phyloP scores from a whole-genome alignment of 257 asterid species.

The Nicotiana tabacum region DNA sequence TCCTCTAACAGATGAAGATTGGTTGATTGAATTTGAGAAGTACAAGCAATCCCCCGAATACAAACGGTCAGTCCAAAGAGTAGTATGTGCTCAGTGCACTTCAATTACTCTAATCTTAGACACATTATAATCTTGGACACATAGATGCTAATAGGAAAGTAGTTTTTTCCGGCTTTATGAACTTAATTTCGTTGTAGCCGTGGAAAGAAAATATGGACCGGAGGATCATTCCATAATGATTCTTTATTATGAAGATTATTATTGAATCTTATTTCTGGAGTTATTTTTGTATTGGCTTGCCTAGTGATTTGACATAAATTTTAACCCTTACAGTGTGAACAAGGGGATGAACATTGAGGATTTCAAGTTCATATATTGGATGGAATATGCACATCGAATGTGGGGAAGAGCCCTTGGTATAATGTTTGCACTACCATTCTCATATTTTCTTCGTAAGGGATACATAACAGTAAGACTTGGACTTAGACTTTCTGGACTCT shows the following conservation, averaged over 20 bases:
- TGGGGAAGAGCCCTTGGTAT: conserved; percentile 98
- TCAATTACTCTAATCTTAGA: background rate
- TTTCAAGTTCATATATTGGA: conserved; percentile 97
- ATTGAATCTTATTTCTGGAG: background rate
- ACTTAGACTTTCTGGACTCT: conserved; percentile 71
- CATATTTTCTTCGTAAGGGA: conserved; percentile 90
- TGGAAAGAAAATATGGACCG: background rate
- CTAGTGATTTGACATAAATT: background rate
- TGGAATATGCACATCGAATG: conserved; percentile 99
- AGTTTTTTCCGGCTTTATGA: background rate
- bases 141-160: background rate
- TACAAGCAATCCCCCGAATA: conserved; percentile 94
- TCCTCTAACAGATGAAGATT: conserved; percentile 79
- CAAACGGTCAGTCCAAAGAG: conserved; percentile 47
- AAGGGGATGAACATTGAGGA: conserved; percentile 83
- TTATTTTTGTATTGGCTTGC: background rate
- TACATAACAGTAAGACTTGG: conserved; percentile 71
- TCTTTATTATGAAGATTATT: background rate
- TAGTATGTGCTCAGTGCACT: background rate
- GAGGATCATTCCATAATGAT: background rate
- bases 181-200: background rate
- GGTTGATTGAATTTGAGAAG: conserved; percentile 82
- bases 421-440: conserved; percentile 94
- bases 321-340: conserved; percentile 50
- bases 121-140: background rate